Percentiles rank a stretch among this genome's conserved stretches.
Evolutionary conservation across 176 grass and related monocot species (phyloP).

Genomic region (Oryza brachyantha): DNA sequence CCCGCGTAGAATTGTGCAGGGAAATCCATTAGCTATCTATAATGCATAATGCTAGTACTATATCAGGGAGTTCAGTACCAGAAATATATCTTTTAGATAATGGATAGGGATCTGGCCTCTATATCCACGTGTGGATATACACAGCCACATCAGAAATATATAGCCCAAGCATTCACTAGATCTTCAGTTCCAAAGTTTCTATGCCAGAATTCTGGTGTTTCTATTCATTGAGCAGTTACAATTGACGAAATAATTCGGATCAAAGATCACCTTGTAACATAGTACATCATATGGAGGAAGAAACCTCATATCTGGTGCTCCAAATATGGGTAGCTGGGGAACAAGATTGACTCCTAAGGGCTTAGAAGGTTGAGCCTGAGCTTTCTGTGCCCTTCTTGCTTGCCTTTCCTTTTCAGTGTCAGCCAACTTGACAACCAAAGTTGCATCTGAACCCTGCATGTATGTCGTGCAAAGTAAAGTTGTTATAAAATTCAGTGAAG

Average conservation of each 20-base stretch:
- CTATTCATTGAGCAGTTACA: not conserved
- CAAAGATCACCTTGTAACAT: slow-evolving; percentile 44
- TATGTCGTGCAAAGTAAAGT: not conserved
- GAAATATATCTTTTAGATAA: no score
- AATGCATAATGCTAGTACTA: not conserved
- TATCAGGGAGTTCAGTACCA: not conserved
- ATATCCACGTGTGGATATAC: no score
- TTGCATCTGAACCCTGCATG: slow-evolving; percentile 48
- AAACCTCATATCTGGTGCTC: slow-evolving; percentile 45
- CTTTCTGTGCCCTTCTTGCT: slow-evolving; percentile 52
- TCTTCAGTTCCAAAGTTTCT: not conserved
- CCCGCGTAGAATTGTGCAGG: no score
- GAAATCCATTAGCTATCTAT: no score
- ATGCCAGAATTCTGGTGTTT: not conserved
- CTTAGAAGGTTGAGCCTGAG: slow-evolving; percentile 38
- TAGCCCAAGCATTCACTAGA: not conserved
- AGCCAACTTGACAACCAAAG: slow-evolving; percentile 72
- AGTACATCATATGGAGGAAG: slow-evolving; percentile 52
- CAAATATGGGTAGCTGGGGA: slow-evolving; percentile 47
- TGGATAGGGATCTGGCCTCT: no score
- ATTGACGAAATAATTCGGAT: not conserved
- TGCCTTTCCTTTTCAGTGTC: slow-evolving; percentile 64
- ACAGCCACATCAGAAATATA: not conserved
- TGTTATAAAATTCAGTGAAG: not conserved
- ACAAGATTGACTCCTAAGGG: slow-evolving; percentile 27